Base-by-base conservation (phyloP, 108 stramenopile species). In the Conticribra weissflogii region DNA sequence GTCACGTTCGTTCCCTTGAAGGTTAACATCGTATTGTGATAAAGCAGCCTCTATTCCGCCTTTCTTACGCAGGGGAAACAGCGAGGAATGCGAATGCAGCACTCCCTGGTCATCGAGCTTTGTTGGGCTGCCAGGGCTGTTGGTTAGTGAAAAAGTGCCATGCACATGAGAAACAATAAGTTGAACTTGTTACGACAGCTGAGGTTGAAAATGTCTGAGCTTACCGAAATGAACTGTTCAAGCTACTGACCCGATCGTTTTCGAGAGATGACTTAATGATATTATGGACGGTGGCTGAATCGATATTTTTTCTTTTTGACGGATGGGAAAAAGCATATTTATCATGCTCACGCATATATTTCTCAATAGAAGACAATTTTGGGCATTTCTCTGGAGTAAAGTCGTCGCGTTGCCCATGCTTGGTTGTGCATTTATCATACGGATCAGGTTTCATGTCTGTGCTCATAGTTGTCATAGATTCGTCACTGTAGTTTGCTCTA, bases 1-100 rank as follows among this genome's bases (percentile, higher is more conserved):
- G 22, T 17, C 21, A 34, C 18, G 34, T 18, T 50, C 52, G 19
- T 52, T 32, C 4, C 45, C 44, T 29, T 23, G 44, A 21, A 28
- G 59, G 18, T 44, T 54, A 15, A 49, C 59, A 16, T 79, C 78
- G 29, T 79, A 66, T 24, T 62, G 54, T 17, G 51, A 57, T 8
- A 79, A 47, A 51, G 78, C 78, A 32, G 71, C 78, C 61, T 79
- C 71, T 18, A 79, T 71, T 9, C 78, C 78, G 33, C 78, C 64
- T 58, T 53, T 52, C 51, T 50, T 27, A n/a, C 34, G 31, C 21
- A 44, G 0, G 17, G 56, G 19, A 17, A 67, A 29, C 21, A 59
- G 16, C 23, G 56, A 21, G n/a, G 68, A 66, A 54, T 58, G 68
- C 31, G 68, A 54, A 23, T 50, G 61, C 7, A 30, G 23, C 14